A percentile compares a stretch with the other conserved stretches of the same genome.
phyloP scores from a whole-genome alignment of 257 asterid genomes.

The Solanum chilense region DNA sequence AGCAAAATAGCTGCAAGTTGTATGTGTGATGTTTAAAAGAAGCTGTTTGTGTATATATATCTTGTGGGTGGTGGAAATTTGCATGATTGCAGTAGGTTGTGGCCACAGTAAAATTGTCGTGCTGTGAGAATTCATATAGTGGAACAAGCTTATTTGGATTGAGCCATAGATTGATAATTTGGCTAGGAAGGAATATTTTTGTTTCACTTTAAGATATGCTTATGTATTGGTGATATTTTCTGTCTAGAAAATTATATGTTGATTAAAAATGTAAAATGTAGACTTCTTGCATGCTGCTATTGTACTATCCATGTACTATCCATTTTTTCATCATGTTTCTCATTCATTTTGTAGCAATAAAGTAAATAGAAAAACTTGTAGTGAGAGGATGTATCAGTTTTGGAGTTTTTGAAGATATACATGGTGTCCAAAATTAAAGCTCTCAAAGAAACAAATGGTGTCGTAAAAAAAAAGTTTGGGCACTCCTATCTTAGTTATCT shows the following conservation, averaged over 20 bases:
- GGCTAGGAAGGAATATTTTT: background rate
- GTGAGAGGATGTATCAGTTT: background rate
- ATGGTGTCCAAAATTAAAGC: background rate
- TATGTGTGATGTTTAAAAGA: background rate
- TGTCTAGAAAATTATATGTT: background rate
- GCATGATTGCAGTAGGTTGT: background rate
- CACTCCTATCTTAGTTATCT: background rate
- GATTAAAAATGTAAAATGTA: background rate
- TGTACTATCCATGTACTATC: background rate
- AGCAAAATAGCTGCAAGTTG: background rate
- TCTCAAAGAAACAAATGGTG: background rate
- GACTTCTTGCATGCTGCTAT: background rate
- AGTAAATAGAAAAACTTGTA: background rate
- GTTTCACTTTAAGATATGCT: background rate
- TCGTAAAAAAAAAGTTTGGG: background rate
- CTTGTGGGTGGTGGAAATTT: background rate
- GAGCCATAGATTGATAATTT: background rate
- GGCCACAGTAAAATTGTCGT: background rate
- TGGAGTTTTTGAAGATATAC: background rate
- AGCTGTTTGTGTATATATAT: background rate
- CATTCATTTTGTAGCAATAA: background rate
- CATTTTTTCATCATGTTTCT: background rate
- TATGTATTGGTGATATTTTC: background rate
- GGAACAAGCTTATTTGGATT: background rate
- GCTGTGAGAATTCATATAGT: background rate